Conservation (phyloP, 345 rosid genomes). For the Anastatica hierochuntica region DNA sequence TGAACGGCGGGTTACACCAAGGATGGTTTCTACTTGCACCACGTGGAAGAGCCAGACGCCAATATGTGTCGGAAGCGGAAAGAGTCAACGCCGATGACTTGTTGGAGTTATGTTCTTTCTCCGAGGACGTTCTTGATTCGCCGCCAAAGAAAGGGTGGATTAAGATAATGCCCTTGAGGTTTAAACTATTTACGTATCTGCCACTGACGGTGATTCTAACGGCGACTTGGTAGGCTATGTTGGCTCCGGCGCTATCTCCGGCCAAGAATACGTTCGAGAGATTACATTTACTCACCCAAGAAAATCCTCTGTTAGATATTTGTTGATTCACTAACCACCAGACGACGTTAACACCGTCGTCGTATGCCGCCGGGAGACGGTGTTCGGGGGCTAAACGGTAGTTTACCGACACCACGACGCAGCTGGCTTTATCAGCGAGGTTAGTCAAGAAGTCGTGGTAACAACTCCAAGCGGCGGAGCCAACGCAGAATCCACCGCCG, state of each 20-base stretch:
- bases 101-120: slow-evolving; percentile 29
- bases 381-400: slow-evolving; percentile 59
- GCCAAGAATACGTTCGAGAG: slow-evolving; percentile 41
- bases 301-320: slow-evolving; percentile 28
- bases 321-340: slow-evolving; percentile 48
- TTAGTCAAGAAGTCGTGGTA: slow-evolving; percentile 49
- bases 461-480: slow-evolving; percentile 60
- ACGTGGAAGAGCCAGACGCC: slow-evolving; percentile 67
- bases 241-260: slow-evolving; percentile 79
- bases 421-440: slow-evolving; percentile 37
- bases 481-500: slow-evolving; percentile 67
- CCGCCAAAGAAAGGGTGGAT: slow-evolving; percentile 72
- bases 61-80: slow-evolving; percentile 55
- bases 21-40: slow-evolving; percentile 69
- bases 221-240: slow-evolving; percentile 47
- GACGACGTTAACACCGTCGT: slow-evolving; percentile 47
- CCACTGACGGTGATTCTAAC: slow-evolving; percentile 20
- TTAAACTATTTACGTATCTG: slow-evolving; percentile 7
- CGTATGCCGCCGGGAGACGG: slow-evolving; percentile 55
- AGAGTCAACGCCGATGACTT: slow-evolving; percentile 48
- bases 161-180: slow-evolving; percentile 41
- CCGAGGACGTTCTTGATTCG: slow-evolving; percentile 47
- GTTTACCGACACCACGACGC: slow-evolving; percentile 40
- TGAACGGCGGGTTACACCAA: slow-evolving; percentile 55
- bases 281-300: slow-evolving; percentile 40